These are phyloP conservation scores for Rasamsonia emersonii DNA, from an alignment of 2,329 filamentous ascomycete species.

Conservation along the genomic window DNA sequence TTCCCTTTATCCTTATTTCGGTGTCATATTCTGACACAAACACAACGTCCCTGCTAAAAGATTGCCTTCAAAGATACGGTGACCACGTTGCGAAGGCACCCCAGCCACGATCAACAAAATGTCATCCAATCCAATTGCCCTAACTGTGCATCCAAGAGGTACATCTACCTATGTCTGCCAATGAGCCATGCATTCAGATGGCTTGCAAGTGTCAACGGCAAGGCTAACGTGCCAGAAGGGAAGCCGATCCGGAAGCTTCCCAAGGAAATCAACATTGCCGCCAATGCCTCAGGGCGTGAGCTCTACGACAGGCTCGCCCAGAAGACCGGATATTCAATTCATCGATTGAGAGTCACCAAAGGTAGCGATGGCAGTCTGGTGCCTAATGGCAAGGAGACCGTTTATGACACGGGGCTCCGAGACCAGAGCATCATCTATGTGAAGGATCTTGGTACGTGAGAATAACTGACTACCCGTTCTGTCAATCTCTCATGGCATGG, in stretches of 20 bases:
- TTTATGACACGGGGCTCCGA: constrained; percentile 48
- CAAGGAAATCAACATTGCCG: constrained; percentile 44
- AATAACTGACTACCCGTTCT: no score
- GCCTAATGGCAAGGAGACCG: constrained; percentile 44
- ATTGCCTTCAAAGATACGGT: no score
- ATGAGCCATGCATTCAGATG: constrained; percentile 2
- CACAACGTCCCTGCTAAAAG: no score
- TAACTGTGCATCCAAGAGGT: constrained; percentile 37
- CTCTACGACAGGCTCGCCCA: constrained; percentile 51
- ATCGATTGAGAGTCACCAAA: constrained; percentile 57
- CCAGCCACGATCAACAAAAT: constrained; percentile 16
- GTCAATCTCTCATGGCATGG: no score
- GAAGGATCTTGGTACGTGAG: constrained; percentile 74
- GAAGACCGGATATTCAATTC: constrained; percentile 46
- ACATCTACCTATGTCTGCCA: constrained; percentile 10
- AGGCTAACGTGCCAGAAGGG: constrained; percentile 33
- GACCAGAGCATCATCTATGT: constrained; percentile 63
- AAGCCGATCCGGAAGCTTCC: constrained; percentile 55
- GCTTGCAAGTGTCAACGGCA: constrained; percentile 8
- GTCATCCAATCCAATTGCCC: constrained; percentile 28
- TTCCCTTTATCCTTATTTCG: no score
- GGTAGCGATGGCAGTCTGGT: constrained; percentile 53
- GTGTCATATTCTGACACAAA: no score
- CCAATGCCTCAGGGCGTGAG: constrained; percentile 44
- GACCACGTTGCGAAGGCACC: background rate